A percentile compares a stretch with the other conserved stretches of the same genome.
These are phyloP conservation scores for Sarcodon sp. DNA, from an alignment of 768 basidiomycete genomes.

Conservation along the genomic window DNA sequence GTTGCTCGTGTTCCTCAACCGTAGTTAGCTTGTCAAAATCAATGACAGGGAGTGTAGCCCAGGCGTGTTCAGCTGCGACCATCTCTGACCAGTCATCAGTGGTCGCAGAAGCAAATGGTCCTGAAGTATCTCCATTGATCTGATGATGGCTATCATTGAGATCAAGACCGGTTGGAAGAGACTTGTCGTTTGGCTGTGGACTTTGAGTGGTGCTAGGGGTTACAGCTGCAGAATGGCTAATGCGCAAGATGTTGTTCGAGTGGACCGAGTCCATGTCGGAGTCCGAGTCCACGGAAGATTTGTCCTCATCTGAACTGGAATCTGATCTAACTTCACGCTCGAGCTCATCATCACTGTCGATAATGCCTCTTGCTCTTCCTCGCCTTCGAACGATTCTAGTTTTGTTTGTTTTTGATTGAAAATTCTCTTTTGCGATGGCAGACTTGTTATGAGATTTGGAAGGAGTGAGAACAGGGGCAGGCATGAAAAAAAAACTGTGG, in stretches of 20 bases:
- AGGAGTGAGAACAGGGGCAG: not conserved
- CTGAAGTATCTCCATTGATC: conserved; percentile 16
- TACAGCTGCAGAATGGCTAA: conserved; percentile 37
- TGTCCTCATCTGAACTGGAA: conserved; percentile 57
- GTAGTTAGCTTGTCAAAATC: conserved; percentile 52
- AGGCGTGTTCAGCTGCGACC: conserved; percentile 61
- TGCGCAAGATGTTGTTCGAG: conserved; percentile 15
- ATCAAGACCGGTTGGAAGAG: conserved; percentile 3
- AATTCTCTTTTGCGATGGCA: not conserved
- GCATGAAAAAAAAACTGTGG: not conserved
- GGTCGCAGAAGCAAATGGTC: conserved; percentile 30
- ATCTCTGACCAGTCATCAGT: conserved; percentile 69
- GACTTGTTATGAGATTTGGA: not conserved
- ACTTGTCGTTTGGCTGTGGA: conserved; percentile 19
- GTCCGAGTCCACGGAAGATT: conserved; percentile 14
- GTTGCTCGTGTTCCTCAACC: conserved; percentile 16
- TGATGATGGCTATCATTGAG: conserved; percentile 13
- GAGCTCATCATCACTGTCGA: conserved; percentile 71
- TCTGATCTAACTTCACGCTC: conserved; percentile 60
- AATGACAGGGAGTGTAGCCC: conserved; percentile 66
- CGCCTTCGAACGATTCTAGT: conserved; percentile 41
- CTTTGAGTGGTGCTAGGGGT: conserved; percentile 63
- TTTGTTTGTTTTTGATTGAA: conserved; percentile 16
- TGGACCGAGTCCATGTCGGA: conserved; percentile 28
- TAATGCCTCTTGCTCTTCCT: conserved; percentile 42